phyloP scores from a whole-genome alignment of 108 stramenopile species.

The Hondaea fermentalgiana region DNA sequence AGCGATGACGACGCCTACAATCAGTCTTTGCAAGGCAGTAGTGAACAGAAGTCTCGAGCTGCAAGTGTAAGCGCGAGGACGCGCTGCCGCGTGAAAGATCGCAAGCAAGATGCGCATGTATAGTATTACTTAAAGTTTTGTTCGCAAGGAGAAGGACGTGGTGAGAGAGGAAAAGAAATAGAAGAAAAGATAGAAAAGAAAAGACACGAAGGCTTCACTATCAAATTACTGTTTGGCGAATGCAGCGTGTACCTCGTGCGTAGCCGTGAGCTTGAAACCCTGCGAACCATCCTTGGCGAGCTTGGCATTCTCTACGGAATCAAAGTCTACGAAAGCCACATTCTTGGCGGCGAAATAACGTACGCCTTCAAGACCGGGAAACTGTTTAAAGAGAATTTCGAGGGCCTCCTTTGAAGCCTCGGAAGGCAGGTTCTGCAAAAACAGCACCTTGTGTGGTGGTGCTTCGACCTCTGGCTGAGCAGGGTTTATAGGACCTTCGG shows the following conservation, averaged over 20 bases:
- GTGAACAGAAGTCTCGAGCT: no score
- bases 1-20: no score
- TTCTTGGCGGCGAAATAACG: not conserved
- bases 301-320: not conserved
- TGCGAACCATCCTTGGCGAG: not conserved
- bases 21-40: no score
- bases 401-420: not conserved
- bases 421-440: not conserved
- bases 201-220: no score
- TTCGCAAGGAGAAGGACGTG: no score
- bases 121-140: no score
- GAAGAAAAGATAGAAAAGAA: no score
- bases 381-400: constrained; percentile 2
- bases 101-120: no score
- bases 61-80: no score
- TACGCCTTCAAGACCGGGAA: not conserved
- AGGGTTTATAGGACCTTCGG: not conserved
- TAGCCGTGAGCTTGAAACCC: not conserved
- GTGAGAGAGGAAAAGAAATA: no score
- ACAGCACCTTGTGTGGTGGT: not conserved
- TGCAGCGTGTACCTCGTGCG: not conserved
- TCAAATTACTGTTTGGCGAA: not conserved
- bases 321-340: constrained; percentile 12
- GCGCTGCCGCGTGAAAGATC: no score
- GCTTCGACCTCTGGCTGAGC: not conserved